phyloP scores from a whole-genome alignment of 139 green algal genomes.

The Closterium sp. region DNA sequence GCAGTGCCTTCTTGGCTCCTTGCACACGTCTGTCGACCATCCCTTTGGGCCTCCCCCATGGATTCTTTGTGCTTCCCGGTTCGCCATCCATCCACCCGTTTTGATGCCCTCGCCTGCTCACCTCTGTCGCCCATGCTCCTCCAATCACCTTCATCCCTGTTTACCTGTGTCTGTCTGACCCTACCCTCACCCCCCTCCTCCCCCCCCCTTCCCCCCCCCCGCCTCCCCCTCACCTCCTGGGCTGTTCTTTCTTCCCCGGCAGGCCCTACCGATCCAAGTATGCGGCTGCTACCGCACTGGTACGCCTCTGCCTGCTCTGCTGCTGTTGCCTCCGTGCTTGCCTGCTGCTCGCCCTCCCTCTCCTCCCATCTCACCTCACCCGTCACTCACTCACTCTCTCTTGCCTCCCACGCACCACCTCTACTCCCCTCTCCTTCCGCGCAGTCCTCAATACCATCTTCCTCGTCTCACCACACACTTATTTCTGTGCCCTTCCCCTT shows the following conservation, averaged over 20 bases:
- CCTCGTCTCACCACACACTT: too few species aligned
- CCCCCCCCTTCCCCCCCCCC: background rate
- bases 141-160: background rate
- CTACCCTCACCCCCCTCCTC: background rate
- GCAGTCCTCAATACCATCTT: too few species aligned
- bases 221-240: too few species aligned
- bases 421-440: too few species aligned
- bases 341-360: background rate
- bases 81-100: too few species aligned
- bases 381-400: too few species aligned
- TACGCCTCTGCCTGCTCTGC: background rate
- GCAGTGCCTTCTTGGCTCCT: background rate
- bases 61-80: background rate
- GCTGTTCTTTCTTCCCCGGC: background rate
- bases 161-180: background rate
- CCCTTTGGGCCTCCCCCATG: background rate
- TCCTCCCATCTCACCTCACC: background rate
- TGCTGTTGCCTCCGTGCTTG: background rate
- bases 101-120: background rate
- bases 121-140: background rate
- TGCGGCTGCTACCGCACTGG: background rate
- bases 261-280: background rate
- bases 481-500: background rate
- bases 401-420: background rate
- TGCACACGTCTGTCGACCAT: background rate